Base-by-base conservation (phyloP, 2,329 filamentous ascomycete genomes). In the Ophiocordyceps australis region DNA sequence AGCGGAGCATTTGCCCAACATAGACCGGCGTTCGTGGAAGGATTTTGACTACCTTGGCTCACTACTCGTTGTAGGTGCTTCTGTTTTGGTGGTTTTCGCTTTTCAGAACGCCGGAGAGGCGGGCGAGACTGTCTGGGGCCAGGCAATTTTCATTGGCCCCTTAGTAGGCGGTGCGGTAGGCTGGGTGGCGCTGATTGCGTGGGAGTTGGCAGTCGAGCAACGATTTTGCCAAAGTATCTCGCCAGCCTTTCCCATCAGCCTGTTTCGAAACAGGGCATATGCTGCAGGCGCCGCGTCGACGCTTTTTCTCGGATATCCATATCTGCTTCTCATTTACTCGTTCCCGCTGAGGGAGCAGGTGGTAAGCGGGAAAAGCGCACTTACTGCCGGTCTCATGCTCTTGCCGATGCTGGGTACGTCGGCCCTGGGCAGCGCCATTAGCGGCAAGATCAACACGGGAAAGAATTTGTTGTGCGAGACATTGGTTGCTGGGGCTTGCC, bases 81-180 rank as follows among this genome's bases (percentile, higher is more conserved):
- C 65, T 0, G 57, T 65, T 1, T 50, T 71, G 3, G 49, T 70
- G 5, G 61, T 70, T 0, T 70, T 68, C 34, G 49, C 66, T 2
- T 68, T 73, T 29, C 65, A 73, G 35, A 58, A 58, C 32, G 54
- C 54, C 4, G 57, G 57, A 0, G 38, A 38, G 2, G 39, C 43
- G 0, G 33, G 45, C 3, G 30, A 32, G 1, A 32, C 46, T n/a
- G 37, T 45, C 20, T 71, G 64, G 63, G 40, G 50, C 7, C 46
- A 49, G 14, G 44, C 40, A 5, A 24, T 42, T 5, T 52, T 52
- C 22, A 32, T 50, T 16, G 46, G 36, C 0, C 46, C 49, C 4
- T 14, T 51, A 9, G 18, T 38, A 2, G 32, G 34, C 8, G 49
- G 49, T 6, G 7, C 47, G 5, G 5, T 41, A 3, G 39, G 40